A percentile compares a stretch with the other conserved stretches of the same genome.
phyloP scores from a whole-genome alignment of 495 filamentous ascomycete species.

The Poronia punctata region DNA sequence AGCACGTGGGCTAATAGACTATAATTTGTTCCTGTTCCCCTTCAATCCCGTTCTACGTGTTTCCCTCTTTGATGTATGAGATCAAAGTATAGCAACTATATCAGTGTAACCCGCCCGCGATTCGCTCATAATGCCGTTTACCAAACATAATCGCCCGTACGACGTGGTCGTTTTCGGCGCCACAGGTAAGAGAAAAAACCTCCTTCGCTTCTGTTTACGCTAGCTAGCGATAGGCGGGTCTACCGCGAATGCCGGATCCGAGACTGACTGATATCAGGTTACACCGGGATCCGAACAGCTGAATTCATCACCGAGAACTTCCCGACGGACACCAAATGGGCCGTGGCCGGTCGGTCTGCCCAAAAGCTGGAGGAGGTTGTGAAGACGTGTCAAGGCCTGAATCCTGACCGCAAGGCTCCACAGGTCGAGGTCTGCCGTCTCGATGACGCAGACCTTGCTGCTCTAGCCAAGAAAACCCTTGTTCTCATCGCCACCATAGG shows the following conservation, averaged over 20 bases:
- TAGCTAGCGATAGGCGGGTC: no score
- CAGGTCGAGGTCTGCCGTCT: slow-evolving; percentile 44
- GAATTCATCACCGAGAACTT: slow-evolving; percentile 68
- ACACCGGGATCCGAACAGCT: slow-evolving; percentile 73
- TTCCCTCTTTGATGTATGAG: no score
- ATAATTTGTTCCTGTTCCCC: no score
- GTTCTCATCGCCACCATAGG: slow-evolving; percentile 80
- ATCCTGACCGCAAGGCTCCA: slow-evolving; percentile 54
- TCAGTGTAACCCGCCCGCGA: background rate
- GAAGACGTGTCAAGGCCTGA: slow-evolving; percentile 56
- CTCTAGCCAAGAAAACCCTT: slow-evolving; percentile 66
- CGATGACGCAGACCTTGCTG: slow-evolving; percentile 53
- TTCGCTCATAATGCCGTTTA: slow-evolving; percentile 29
- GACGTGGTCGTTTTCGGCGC: slow-evolving; percentile 81
- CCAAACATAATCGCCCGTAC: slow-evolving; percentile 55
- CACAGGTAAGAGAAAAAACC: slow-evolving; percentile 39
- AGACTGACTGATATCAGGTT: slow-evolving; percentile 49
- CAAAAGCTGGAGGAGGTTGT: slow-evolving; percentile 63
- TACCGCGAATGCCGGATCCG: no score
- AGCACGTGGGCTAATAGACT: no score
- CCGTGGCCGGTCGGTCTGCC: slow-evolving; percentile 73
- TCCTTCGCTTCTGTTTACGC: no score
- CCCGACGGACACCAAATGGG: slow-evolving; percentile 83
- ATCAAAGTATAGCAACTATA: no score
- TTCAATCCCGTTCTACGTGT: no score